Evolutionary conservation across 106 monocot species (phyloP), one percentile per base, ranked within the genome.

Genomic region (Dendrobium catenatum): DNA sequence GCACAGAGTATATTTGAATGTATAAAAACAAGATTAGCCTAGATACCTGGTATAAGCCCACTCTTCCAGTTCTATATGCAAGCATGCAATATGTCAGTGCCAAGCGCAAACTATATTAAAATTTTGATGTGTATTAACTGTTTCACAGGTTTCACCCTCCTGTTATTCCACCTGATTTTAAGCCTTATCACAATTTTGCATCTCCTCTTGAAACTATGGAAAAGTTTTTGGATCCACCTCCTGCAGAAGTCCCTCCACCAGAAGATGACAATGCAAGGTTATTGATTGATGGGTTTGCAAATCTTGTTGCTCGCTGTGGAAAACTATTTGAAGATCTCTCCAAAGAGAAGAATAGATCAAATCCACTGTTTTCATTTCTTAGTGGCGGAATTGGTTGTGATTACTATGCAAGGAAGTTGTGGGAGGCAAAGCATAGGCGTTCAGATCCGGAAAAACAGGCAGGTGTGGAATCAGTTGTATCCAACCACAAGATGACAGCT

Each of bases 251-350:
- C 75, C 80, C 92, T 81, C 84, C 95, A 83, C 98, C 98, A 78
- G 91, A 93, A 82, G 87, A 98, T 67, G 85, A 79, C 68, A 91
- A 80, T 82, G 80, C 87, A 83, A 94, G 73, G 84, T 9, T 91
- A 22, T 76, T 95, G 73, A 93, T 98, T 73, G 95, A 98, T 22
- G 98, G 98, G 54, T 88, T 93, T 79, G 98, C 98, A 46, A 86
- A 86, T 76, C 82, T 98, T 55, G 92, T 98, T 51, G 91, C 91
- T 87, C 92, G 95, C 18, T 91, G 93, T 81, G 98, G 98, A 17
- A 94, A 91, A 85, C 44, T 87, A 73, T 95, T 95, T 80, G 98
- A 95, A 86, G 95, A 98, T 83, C 81, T 98, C 9, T 98, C 93
- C 33, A 91, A 78, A 77, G 95, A 98, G 83, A 98, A 93, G 75